Percentiles rank a stretch among this genome's conserved stretches.
Conservation (phyloP, 306 rosid species). For the Amphicarpaea edgeworthii region DNA sequence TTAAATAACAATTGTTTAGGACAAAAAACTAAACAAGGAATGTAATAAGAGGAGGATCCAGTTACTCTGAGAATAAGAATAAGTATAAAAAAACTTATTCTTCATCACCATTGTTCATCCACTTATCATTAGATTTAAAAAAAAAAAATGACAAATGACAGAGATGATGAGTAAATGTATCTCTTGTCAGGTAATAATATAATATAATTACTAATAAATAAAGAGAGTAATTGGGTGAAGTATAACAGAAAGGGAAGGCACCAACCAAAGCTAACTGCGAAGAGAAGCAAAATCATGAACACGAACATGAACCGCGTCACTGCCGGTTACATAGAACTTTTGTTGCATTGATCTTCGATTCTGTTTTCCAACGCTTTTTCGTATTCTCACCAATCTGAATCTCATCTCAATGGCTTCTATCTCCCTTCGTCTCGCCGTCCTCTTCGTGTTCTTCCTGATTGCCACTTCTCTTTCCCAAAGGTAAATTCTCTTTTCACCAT, state of each 20-base stretch:
- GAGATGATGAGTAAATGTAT: too few species aligned
- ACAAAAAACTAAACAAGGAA: background rate
- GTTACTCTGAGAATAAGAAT: too few species aligned
- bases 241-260: background rate
- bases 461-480: constrained; percentile 47
- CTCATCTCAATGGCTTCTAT: constrained; percentile 37
- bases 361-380: background rate
- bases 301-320: background rate
- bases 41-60: too few species aligned
- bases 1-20: background rate
- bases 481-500: constrained; percentile 43
- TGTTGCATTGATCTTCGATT: background rate
- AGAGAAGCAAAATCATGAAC: constrained; percentile 21
- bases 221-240: background rate
- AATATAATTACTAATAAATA: too few species aligned
- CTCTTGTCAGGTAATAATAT: too few species aligned
- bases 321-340: background rate
- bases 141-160: too few species aligned
- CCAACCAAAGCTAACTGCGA: background rate
- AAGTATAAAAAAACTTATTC: too few species aligned
- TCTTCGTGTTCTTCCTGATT: constrained; percentile 22
- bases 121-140: too few species aligned
- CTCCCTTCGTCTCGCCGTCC: constrained; percentile 26
- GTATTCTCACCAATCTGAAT: constrained; percentile 6
- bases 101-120: too few species aligned